Conservation (phyloP, 305 asterid genomes). For the Rubia peregrina region DNA sequence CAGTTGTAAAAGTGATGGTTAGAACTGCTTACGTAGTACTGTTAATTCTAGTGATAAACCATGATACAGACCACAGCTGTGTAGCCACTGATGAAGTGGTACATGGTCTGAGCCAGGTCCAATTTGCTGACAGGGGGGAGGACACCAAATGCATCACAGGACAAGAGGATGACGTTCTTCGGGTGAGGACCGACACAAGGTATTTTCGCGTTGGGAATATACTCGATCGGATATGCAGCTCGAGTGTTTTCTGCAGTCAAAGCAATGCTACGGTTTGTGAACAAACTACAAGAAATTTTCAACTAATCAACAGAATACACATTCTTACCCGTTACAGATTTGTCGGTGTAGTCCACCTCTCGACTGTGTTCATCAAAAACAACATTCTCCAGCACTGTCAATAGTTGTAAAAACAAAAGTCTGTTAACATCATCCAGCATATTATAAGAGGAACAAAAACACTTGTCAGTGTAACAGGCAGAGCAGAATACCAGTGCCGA, state of each 20-base stretch:
- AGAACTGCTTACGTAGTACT: neutral
- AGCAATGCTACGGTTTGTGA: slow-evolving; percentile 4
- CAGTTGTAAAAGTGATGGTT: neutral
- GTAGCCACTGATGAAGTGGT: slow-evolving; percentile 96
- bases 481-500: slow-evolving; percentile 62
- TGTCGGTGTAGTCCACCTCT: slow-evolving; percentile 79
- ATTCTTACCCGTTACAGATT: slow-evolving; percentile 76
- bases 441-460: neutral
- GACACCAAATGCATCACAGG: slow-evolving; percentile 97
- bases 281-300: neutral
- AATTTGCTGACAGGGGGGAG: slow-evolving; percentile 95
- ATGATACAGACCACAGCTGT: slow-evolving; percentile 63
- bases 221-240: slow-evolving; percentile 93
- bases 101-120: slow-evolving; percentile 83
- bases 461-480: slow-evolving; percentile 18
- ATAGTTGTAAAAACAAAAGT: neutral
- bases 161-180: slow-evolving; percentile 74
- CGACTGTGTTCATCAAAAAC: slow-evolving; percentile 90
- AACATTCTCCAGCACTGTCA: slow-evolving; percentile 70
- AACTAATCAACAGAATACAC: neutral
- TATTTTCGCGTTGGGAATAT: slow-evolving; percentile 86
- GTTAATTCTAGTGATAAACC: too few relatives aligned
- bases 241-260: slow-evolving; percentile 70
- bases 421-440: neutral
- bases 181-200: slow-evolving; percentile 99